Percentiles rank a stretch among this genome's conserved stretches.
These are phyloP conservation scores for Rubus parviflorus DNA, from an alignment of 306 rosid species.

Conservation along the genomic window DNA sequence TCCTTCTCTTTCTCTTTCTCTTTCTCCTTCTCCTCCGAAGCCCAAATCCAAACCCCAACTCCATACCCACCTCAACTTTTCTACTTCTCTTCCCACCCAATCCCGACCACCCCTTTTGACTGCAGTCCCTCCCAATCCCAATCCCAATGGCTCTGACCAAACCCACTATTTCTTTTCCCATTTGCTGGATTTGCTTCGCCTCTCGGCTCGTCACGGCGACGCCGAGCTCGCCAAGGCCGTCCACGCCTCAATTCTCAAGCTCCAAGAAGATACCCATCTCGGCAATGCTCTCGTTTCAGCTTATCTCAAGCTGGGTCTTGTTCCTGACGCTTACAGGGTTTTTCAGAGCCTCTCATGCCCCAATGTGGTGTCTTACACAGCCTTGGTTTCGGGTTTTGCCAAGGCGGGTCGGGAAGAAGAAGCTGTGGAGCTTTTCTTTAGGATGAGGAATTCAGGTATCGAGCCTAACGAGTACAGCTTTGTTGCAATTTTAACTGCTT, in stretches of 20 bases:
- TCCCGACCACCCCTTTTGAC: slow-evolving; percentile 23
- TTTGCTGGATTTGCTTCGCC: slow-evolving; percentile 46
- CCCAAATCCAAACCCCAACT: slow-evolving; percentile 13
- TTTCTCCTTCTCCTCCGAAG: slow-evolving; percentile 9
- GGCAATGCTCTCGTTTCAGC: slow-evolving; percentile 54
- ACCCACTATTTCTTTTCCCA: slow-evolving; percentile 9
- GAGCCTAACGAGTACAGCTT: slow-evolving; percentile 63
- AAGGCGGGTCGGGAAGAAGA: slow-evolving; percentile 50
- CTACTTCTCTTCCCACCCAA: slow-evolving; percentile 25
- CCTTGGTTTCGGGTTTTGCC: slow-evolving; percentile 70
- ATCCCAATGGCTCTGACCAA: slow-evolving; percentile 2
- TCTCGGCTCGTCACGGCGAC: slow-evolving; percentile 43
- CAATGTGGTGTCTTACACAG: slow-evolving; percentile 55
- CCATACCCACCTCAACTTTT: slow-evolving; percentile 25
- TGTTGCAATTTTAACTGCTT: slow-evolving; percentile 81
- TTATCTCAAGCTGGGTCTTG: slow-evolving; percentile 53
- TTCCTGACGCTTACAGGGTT: slow-evolving; percentile 48
- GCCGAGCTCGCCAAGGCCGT: slow-evolving; percentile 50
- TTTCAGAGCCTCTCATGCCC: slow-evolving; percentile 54
- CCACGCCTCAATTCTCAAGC: slow-evolving; percentile 57
- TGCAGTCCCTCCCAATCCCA: slow-evolving; percentile 1
- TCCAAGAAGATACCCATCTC: slow-evolving; percentile 40
- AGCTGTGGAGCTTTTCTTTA: slow-evolving; percentile 61
- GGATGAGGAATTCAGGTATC: slow-evolving; percentile 53
- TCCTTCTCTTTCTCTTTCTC: slow-evolving; percentile 9